phyloP scores from a whole-genome alignment of 805 yeast genomes.

The Saturnispora besseyi region DNA sequence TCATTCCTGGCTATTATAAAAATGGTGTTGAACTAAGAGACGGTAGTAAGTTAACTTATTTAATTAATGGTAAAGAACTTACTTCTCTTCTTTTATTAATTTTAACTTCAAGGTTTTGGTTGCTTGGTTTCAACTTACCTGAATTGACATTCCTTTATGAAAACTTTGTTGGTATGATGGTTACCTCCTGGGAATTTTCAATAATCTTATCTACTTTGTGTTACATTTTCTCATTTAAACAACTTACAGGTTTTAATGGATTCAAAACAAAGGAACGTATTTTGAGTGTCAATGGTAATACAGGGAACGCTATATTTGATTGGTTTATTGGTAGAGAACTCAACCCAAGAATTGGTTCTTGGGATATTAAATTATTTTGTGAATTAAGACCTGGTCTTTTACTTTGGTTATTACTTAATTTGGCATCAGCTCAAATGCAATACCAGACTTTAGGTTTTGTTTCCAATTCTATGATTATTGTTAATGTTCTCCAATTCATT shows the following conservation, averaged over 20 bases:
- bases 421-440: slow-evolving; percentile 76
- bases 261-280: slow-evolving; percentile 54
- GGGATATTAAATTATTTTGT: slow-evolving; percentile 87
- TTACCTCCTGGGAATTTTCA: slow-evolving; percentile 57
- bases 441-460: slow-evolving; percentile 42
- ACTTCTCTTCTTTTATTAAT: slow-evolving; percentile 31
- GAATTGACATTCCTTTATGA: slow-evolving; percentile 72
- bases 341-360: slow-evolving; percentile 77
- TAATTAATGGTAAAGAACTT: slow-evolving; percentile 71
- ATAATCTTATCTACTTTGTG: slow-evolving; percentile 53
- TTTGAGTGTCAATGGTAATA: slow-evolving; percentile 79
- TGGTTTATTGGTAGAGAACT: slow-evolving; percentile 97
- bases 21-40: slow-evolving; percentile 70
- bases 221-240: slow-evolving; percentile 60
- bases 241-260: slow-evolving; percentile 41
- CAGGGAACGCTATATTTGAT: slow-evolving; percentile 67
- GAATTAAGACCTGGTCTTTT: slow-evolving; percentile 93
- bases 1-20: slow-evolving; percentile 67
- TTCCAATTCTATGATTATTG: slow-evolving; percentile 63
- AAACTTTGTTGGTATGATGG: slow-evolving; percentile 55
- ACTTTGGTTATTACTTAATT: slow-evolving; percentile 71
- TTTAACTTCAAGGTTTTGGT: slow-evolving; percentile 43
- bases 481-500: slow-evolving; percentile 62
- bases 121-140: slow-evolving; percentile 42
- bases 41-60: slow-evolving; percentile 60